Base-by-base conservation (phyloP, 495 filamentous ascomycete species). In the Daldinia concentrica region DNA sequence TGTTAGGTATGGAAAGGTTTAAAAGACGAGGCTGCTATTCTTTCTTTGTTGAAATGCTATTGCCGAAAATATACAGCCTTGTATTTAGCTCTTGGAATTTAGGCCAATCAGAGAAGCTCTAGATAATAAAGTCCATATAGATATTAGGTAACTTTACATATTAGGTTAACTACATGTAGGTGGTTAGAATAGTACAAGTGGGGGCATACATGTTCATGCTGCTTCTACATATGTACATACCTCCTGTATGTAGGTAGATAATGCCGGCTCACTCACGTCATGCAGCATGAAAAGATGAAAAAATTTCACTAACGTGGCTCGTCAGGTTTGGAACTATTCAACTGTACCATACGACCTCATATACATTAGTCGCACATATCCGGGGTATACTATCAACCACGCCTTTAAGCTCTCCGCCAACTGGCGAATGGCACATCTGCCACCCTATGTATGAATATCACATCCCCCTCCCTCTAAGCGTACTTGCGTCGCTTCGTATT, bases 281-380 rank as follows among this genome's bases (percentile, higher is more conserved):
- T 27, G 22, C 14, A 56, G 19, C 27, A 62, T 36, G 24, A 26
- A 37, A 30, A 43, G 34, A 17, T 30, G 17, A 41, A 51, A 59
- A 52, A 11, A 41, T 45, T 34, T 22, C 29, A 41, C 41, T 39
- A 30, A 37, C 54, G 19, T 63, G 48, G 51, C 48, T 60, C 58
- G 45, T 63, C 54, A 68, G 5, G 17, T 41, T 57, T 55, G 57
- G 15, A 66, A 62, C 51, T 73, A 75, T 72, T 66, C 62, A 73
- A 67, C 63, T 74, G 64, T 78, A 77, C 77, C 74, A 74, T 76
- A 71, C 75, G 73, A 78, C 76, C 66, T 78, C 78, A 80, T 81
- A 76, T 82, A 82, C 76, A 82, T 78, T 76, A 74, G 61, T 63
- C 66, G 73, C 68, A 60, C 55, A 68, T 70, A 51, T 69, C 66